Base-by-base conservation (phyloP, 345 rosid species). In the Eucalyptus tenuipes region DNA sequence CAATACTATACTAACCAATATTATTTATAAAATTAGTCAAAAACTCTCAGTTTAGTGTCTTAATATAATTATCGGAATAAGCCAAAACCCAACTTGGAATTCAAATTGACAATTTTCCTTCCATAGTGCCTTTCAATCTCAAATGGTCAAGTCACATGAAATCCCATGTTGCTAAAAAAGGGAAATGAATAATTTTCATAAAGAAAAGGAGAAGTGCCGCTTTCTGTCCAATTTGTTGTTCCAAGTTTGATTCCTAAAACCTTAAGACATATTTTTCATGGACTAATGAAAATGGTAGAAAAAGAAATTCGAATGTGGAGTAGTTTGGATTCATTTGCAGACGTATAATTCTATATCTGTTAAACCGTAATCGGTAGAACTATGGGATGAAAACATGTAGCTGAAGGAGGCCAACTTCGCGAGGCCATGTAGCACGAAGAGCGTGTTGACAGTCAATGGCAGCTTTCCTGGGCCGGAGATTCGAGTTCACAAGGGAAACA, bases 361-460 rank as follows among this genome's bases (percentile, higher is more conserved):
- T 50, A 17, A 50, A 50, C 53, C 22, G 22, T 50, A 50, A 50
- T 50, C 53, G 53, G 53, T 50, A 17, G 55, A 50, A 50, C 18
- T 45, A 10, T 11, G 25, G 86, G 55, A 33, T 86, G 29, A 9
- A 14, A 42, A 37, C 82, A 10, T 89, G 91, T 66, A 92, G 93
- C 24, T 91, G 57, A 31, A 88, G 47, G 89, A 92, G 37, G 49
- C 89, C n/a, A 86, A 88, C 15, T 86, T 90, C 59, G 88, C 93
- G 33, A 89, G 89, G 81, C 8, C 90, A 37, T 92, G 93, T 20
- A 84, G 84, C n/a, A 90, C 88, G 29, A 92, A 91, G 90, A 90
- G 86, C 47, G 90, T 91, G 88, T 68, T 91, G 16, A 91, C 92
- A 6, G 90, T 91, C 2, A 92, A 92, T 37, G 94, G 89, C 18